Conservation (phyloP, 805 yeast genomes). For the Saccharomycopsis schoenii region DNA sequence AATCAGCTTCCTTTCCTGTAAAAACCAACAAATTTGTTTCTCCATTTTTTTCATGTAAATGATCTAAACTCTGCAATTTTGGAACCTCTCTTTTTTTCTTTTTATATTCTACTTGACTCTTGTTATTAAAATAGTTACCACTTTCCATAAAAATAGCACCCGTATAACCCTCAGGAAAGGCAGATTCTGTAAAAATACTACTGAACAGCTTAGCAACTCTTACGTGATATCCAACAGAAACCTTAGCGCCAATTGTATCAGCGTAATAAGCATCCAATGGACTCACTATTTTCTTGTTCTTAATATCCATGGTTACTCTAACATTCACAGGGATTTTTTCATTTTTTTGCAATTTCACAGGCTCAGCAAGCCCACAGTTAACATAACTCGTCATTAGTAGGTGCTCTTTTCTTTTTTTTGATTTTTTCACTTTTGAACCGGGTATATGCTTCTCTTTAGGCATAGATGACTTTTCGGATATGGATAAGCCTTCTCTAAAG, state of each 20-base stretch:
- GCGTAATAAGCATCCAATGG: slow-evolving; percentile 54
- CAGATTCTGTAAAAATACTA: slow-evolving; percentile 60
- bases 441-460: slow-evolving; percentile 13
- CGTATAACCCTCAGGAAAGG: slow-evolving; percentile 58
- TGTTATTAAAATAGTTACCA: slow-evolving; percentile 48
- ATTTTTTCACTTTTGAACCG: slow-evolving; percentile 26
- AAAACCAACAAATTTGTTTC: slow-evolving; percentile 37
- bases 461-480: slow-evolving; percentile 20
- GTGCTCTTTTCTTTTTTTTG: slow-evolving; percentile 36
- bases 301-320: slow-evolving; percentile 69
- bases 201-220: slow-evolving; percentile 54
- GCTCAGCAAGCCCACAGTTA: slow-evolving; percentile 57
- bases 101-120: slow-evolving; percentile 23
- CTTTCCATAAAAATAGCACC: slow-evolving; percentile 55
- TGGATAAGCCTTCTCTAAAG: slow-evolving; percentile 45
- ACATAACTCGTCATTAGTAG: slow-evolving; percentile 58
- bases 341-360: slow-evolving; percentile 42
- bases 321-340: slow-evolving; percentile 67
- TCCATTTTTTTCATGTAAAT: slow-evolving; percentile 3
- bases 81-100: slow-evolving; percentile 18
- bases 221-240: slow-evolving; percentile 65
- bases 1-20: slow-evolving; percentile 53
- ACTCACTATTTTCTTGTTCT: slow-evolving; percentile 53
- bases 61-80: neutral
- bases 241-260: slow-evolving; percentile 47